A percentile compares a stretch with the other conserved stretches of the same genome.
These are phyloP conservation scores for Aspergillus panamensis DNA, from an alignment of 495 filamentous ascomycete species.

Conservation along the genomic window DNA sequence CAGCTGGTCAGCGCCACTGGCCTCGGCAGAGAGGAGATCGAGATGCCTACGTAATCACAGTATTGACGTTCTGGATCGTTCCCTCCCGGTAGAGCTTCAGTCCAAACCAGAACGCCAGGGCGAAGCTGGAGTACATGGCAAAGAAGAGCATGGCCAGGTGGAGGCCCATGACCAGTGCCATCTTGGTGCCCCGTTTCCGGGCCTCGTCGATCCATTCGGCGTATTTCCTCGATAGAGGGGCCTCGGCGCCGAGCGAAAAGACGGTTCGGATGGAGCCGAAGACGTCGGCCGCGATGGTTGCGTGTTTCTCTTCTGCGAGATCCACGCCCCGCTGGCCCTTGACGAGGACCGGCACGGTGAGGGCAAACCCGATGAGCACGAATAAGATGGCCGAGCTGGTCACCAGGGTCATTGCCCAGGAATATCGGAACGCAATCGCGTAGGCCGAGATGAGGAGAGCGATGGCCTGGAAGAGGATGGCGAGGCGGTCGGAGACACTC, in stretches of 20 bases:
- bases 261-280: conserved; percentile 50
- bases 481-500: conserved; percentile 60
- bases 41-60: conserved; percentile 48
- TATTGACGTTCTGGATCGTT: conserved; percentile 36
- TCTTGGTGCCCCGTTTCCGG: conserved; percentile 44
- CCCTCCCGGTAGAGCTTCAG: conserved; percentile 36
- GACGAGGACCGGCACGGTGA: conserved; percentile 43
- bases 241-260: conserved; percentile 49
- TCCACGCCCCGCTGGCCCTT: conserved; percentile 26
- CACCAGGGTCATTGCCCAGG: conserved; percentile 47
- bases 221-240: conserved; percentile 38
- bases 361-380: conserved; percentile 27
- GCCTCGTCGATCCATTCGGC: conserved; percentile 55
- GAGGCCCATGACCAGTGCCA: conserved; percentile 26
- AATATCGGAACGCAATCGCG: conserved; percentile 49
- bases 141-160: conserved; percentile 38
- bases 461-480: conserved; percentile 45
- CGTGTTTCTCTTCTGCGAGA: conserved; percentile 30
- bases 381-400: conserved; percentile 39
- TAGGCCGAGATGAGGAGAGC: conserved; percentile 50
- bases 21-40: too few relatives aligned
- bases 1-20: background rate
- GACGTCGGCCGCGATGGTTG: conserved; percentile 46
- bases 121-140: conserved; percentile 45
- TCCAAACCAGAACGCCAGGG: conserved; percentile 53